Evolutionary conservation across 257 asterid species (phyloP).

Genomic region (Paraleonurus japonicus): DNA sequence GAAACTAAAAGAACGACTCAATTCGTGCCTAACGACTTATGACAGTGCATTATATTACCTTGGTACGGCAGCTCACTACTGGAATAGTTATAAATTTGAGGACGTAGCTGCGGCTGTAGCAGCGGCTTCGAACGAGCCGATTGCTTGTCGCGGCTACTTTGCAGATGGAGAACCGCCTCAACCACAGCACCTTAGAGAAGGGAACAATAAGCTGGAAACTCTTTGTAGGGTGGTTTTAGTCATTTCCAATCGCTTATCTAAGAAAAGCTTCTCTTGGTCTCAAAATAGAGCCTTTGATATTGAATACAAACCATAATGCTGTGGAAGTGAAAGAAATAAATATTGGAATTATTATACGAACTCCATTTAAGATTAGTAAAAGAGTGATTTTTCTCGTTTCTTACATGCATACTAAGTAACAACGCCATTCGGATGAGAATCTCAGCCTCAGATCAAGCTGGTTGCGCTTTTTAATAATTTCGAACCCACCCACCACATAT

Average conservation of each 20-base stretch:
- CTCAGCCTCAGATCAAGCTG: too few relatives aligned
- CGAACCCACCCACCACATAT: too few relatives aligned
- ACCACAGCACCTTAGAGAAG: conserved; percentile 10
- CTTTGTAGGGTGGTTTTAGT: conserved; percentile 25
- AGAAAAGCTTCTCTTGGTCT: too few relatives aligned
- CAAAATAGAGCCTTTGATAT: background rate
- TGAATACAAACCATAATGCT: background rate
- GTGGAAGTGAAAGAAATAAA: background rate
- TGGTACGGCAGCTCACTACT: background rate
- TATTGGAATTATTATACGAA: too few relatives aligned
- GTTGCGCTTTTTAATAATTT: too few relatives aligned
- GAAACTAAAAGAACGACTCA: conserved; percentile 13
- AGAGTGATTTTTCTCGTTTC: too few relatives aligned
- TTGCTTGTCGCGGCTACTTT: conserved; percentile 17
- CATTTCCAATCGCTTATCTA: conserved; percentile 10
- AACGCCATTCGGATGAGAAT: too few relatives aligned
- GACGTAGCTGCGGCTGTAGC: background rate
- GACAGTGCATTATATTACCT: conserved; percentile 12
- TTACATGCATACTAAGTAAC: too few relatives aligned
- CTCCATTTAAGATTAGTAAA: too few relatives aligned
- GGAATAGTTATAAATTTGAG: conserved; percentile 5
- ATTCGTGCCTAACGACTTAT: conserved; percentile 11
- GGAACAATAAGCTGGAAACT: conserved; percentile 24
- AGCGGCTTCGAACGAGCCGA: conserved; percentile 24
- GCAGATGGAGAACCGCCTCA: background rate